phyloP scores from a whole-genome alignment of 768 basidiomycete genomes.

The Cubamyces lactineus region DNA sequence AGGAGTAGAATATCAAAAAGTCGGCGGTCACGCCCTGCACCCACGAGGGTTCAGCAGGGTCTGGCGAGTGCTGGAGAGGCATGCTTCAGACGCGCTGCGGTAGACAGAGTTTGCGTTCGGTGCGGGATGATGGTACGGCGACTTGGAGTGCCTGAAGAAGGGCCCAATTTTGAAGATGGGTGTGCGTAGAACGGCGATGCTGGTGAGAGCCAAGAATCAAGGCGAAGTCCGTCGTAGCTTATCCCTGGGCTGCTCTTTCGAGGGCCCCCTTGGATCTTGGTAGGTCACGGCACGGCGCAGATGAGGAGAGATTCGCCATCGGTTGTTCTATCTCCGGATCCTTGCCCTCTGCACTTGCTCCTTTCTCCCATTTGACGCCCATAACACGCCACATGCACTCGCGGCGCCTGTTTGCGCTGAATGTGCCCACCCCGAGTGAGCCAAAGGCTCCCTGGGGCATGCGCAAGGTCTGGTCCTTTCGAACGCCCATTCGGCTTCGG shows the following conservation, averaged over 20 bases:
- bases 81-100: conserved; percentile 37
- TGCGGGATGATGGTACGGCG: not conserved
- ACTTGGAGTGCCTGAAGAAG: too few relatives aligned
- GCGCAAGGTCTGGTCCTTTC: too few relatives aligned
- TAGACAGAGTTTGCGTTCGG: not conserved
- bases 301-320: conserved; percentile 2
- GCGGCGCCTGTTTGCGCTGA: too few relatives aligned
- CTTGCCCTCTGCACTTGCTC: too few relatives aligned
- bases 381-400: not conserved
- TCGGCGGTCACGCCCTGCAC: conserved; percentile 48
- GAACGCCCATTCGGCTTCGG: too few relatives aligned
- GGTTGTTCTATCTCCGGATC: not conserved
- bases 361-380: not conserved
- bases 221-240: not conserved
- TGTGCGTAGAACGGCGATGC: not conserved
- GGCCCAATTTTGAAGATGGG: too few relatives aligned
- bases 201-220: not conserved
- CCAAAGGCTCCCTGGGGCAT: too few relatives aligned
- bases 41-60: conserved; percentile 38
- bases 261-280: too few relatives aligned
- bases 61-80: conserved; percentile 50
- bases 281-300: not conserved
- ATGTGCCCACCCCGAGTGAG: too few relatives aligned
- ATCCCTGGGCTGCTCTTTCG: not conserved
- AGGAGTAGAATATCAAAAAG: conserved; percentile 74